These are phyloP conservation scores for Candolleomyces eurysporus DNA, from an alignment of 768 basidiomycete species.

Conservation along the genomic window DNA sequence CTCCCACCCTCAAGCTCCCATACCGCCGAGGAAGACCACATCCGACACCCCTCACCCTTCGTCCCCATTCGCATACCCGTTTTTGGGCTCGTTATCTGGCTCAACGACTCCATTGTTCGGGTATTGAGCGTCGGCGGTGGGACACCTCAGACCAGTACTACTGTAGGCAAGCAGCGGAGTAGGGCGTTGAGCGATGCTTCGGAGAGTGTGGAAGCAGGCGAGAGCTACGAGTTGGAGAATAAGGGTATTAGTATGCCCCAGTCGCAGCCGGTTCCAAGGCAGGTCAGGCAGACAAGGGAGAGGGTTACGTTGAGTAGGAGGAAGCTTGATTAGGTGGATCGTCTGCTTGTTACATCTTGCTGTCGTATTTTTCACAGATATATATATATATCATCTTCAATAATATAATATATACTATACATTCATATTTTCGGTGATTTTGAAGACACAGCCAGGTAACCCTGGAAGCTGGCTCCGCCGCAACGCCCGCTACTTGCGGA, in stretches of 20 bases:
- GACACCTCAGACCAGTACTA: conserved; percentile 3
- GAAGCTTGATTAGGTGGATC: conserved; percentile 3
- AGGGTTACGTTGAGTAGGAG: conserved; percentile 8
- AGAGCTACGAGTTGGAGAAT: conserved; percentile 27
- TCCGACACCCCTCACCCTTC: conserved; percentile 71
- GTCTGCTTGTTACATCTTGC: neutral
- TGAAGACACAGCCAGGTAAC: neutral
- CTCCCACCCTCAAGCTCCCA: conserved; percentile 23
- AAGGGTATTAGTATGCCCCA: conserved; percentile 11
- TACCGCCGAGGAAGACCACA: conserved; percentile 29
- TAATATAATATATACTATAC: neutral
- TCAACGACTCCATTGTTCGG: conserved; percentile 70
- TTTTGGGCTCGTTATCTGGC: conserved; percentile 68
- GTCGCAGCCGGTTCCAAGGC: neutral
- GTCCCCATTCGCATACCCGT: conserved; percentile 79
- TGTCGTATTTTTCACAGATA: neutral
- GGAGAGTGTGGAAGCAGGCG: conserved; percentile 65
- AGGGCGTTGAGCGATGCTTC: conserved; percentile 44
- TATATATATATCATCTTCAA: neutral
- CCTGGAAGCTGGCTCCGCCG: no score
- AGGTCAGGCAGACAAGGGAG: neutral
- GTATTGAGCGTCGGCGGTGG: conserved; percentile 55
- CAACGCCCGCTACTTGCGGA: no score
- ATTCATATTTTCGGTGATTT: neutral
- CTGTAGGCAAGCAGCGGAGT: conserved; percentile 15